Conservation (phyloP, 805 yeast species). For the Torulaspora franciscae region DNA sequence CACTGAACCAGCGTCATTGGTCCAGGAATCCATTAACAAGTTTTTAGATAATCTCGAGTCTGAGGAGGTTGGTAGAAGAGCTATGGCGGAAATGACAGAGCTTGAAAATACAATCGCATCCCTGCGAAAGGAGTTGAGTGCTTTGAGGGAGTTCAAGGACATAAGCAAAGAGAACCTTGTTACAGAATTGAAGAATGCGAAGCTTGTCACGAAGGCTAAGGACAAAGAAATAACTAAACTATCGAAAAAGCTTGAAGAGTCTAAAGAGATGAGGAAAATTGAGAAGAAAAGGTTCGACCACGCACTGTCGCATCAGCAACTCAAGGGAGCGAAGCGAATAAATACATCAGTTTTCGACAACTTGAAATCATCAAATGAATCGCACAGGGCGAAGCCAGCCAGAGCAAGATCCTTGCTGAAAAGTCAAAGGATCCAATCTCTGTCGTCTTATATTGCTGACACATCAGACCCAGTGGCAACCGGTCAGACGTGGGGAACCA, state of each 20-base stretch:
- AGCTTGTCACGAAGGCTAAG: constrained; percentile 51
- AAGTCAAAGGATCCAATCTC: constrained; percentile 24
- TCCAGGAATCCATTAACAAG: constrained; percentile 71
- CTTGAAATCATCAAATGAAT: constrained; percentile 10
- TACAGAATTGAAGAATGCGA: constrained; percentile 60
- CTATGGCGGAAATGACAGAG: constrained; percentile 55
- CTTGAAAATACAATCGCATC: constrained; percentile 44
- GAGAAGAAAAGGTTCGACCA: constrained; percentile 22
- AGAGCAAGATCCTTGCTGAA: constrained; percentile 16
- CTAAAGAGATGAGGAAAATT: not conserved
- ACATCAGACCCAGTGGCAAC: constrained; percentile 26
- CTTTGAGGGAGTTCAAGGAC: constrained; percentile 64
- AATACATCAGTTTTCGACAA: constrained; percentile 19
- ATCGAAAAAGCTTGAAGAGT: constrained; percentile 13
- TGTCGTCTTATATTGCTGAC: constrained; percentile 16
- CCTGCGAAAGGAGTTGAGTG: constrained; percentile 55
- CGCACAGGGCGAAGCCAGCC: constrained; percentile 1
- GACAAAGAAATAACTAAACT: constrained; percentile 58
- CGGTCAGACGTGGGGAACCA: not conserved
- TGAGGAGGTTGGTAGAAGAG: constrained; percentile 79
- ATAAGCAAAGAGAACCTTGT: constrained; percentile 51
- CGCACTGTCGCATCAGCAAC: constrained; percentile 17
- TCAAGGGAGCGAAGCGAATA: constrained; percentile 10
- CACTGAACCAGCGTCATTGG: constrained; percentile 48
- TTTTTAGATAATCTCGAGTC: constrained; percentile 69